Evolutionary conservation across 306 rosid genomes (phyloP).

Genomic region (Vachellia pachyceras): DNA sequence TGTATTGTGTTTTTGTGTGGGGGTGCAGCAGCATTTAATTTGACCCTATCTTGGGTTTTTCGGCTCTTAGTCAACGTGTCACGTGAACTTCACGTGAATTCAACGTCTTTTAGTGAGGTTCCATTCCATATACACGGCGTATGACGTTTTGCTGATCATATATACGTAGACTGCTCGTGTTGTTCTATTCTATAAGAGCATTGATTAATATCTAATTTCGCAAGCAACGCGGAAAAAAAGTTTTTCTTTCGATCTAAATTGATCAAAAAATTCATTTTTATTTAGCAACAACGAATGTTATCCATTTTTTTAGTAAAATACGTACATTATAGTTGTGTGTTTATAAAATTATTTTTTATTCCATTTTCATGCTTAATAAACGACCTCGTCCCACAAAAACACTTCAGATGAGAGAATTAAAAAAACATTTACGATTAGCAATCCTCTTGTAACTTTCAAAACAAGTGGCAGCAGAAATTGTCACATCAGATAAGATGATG

Average conservation of each 20-base stretch:
- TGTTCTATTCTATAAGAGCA: background rate
- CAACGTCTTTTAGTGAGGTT: constrained; percentile 4
- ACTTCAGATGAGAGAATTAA: too few relatives aligned
- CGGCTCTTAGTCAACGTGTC: constrained; percentile 9
- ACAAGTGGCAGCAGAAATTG: background rate
- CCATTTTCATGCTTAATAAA: too few relatives aligned
- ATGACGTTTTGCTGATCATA: background rate
- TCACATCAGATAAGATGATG: background rate
- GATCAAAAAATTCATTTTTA: too few relatives aligned
- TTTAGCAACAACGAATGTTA: background rate
- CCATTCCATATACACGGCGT: background rate
- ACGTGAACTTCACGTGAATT: constrained; percentile 45
- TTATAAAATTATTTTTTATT: too few relatives aligned
- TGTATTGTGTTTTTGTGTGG: too few relatives aligned
- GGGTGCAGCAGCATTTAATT: background rate
- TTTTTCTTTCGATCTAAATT: too few relatives aligned
- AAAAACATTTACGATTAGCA: too few relatives aligned
- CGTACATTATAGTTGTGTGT: too few relatives aligned
- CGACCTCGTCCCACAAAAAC: too few relatives aligned
- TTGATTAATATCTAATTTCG: background rate
- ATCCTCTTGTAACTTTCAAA: too few relatives aligned
- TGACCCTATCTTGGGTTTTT: background rate
- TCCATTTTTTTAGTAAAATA: too few relatives aligned
- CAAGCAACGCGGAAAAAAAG: background rate
- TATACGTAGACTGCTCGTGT: background rate